Evolutionary conservation across 2,329 filamentous ascomycete species (phyloP).

Genomic region (Blastomyces percursus): DNA sequence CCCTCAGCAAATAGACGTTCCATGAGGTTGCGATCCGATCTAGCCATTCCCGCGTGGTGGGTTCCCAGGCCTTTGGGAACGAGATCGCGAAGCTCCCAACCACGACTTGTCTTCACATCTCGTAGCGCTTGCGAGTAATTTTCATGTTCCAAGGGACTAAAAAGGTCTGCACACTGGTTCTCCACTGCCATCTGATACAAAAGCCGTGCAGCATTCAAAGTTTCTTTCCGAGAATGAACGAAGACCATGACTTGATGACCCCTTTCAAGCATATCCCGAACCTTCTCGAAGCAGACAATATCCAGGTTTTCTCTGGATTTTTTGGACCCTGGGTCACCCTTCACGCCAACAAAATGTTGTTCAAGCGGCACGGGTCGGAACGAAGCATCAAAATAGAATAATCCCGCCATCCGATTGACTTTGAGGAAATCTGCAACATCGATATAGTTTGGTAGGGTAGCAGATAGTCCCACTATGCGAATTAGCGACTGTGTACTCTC

Average conservation of each 20-base stretch:
- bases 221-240: slow-evolving; percentile 93
- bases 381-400: slow-evolving; percentile 95
- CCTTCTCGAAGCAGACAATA: slow-evolving; percentile 79
- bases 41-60: slow-evolving; percentile 93
- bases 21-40: slow-evolving; percentile 89
- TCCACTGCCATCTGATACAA: slow-evolving; percentile 79
- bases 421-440: slow-evolving; percentile 96
- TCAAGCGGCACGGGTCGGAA: slow-evolving; percentile 93
- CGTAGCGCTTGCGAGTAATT: slow-evolving; percentile 67
- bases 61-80: slow-evolving; percentile 85
- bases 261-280: slow-evolving; percentile 76
- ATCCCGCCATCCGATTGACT: slow-evolving; percentile 80
- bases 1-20: slow-evolving; percentile 84
- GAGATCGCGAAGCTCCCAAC: slow-evolving; percentile 77
- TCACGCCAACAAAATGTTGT: slow-evolving; percentile 94
- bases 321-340: slow-evolving; percentile 55
- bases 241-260: slow-evolving; percentile 99
- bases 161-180: slow-evolving; percentile 64
- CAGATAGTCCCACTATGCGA: slow-evolving; percentile 87
- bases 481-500: slow-evolving; percentile 97
- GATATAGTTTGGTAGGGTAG: slow-evolving; percentile 89
- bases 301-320: slow-evolving; percentile 84
- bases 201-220: slow-evolving; percentile 74
- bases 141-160: slow-evolving; percentile 70
- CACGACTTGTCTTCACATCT: slow-evolving; percentile 77